Evolutionary conservation across 2,329 filamentous ascomycete species (phyloP).

Genomic region (Macrophomina pseudophaseolina): DNA sequence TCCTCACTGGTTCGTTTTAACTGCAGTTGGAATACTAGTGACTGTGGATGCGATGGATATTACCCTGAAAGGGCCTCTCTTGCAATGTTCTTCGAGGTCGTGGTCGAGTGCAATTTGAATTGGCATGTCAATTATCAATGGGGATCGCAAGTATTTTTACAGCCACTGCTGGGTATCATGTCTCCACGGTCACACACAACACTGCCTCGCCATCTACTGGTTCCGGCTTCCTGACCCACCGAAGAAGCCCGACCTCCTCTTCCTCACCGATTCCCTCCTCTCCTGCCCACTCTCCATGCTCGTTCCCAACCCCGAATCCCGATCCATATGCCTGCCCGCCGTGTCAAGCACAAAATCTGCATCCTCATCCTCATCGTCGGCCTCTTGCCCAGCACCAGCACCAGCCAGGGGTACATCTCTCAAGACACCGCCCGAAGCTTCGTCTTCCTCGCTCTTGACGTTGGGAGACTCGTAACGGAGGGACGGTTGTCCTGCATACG

Average conservation of each 20-base stretch:
- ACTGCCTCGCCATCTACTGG: background rate
- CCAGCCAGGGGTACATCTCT: background rate
- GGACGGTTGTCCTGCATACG: slow-evolving; percentile 50
- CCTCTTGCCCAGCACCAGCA: background rate
- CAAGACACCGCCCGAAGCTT: background rate
- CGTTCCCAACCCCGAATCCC: slow-evolving; percentile 55
- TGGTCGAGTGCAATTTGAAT: no score
- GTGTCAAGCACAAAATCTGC: slow-evolving; percentile 50
- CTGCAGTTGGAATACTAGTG: no score
- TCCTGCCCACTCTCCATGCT: slow-evolving; percentile 51
- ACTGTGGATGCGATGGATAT: no score
- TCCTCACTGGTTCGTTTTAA: no score
- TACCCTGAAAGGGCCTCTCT: no score
- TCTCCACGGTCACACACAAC: background rate
- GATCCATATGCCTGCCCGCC: slow-evolving; percentile 31
- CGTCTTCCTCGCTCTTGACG: slow-evolving; percentile 41
- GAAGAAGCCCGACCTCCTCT: slow-evolving; percentile 28
- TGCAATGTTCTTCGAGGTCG: no score
- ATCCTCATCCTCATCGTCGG: slow-evolving; percentile 48
- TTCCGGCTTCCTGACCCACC: background rate
- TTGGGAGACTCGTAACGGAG: slow-evolving; percentile 42
- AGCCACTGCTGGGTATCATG: background rate
- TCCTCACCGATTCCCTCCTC: slow-evolving; percentile 30
- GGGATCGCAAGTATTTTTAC: background rate
- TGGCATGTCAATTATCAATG: background rate